Conservation (phyloP, 208 protist species). For the Crithidia thermophila region DNA sequence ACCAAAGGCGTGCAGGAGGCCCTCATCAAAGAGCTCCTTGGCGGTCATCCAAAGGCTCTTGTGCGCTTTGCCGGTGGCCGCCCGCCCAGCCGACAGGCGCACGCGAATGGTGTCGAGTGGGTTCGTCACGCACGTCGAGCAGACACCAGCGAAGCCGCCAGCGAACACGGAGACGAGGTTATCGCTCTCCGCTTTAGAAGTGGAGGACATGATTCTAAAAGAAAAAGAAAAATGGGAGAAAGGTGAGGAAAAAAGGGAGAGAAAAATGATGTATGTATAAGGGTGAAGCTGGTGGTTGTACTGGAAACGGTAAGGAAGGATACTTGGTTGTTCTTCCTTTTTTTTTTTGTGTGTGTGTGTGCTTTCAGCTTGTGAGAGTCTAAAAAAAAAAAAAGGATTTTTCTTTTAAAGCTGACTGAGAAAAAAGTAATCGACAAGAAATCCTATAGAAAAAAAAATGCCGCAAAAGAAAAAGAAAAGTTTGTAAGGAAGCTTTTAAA, state of each 20-base stretch:
- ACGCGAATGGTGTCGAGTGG: constrained; percentile 91
- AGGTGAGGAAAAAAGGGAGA: constrained; percentile 1
- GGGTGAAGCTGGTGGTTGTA: too few species aligned
- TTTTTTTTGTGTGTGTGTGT: too few species aligned
- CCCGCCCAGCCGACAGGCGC: constrained; percentile 68
- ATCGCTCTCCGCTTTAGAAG: constrained; percentile 27
- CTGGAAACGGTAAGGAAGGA: not conserved
- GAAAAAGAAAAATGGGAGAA: constrained; percentile 7
- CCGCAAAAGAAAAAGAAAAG: not conserved
- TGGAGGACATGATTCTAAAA: constrained; percentile 20
- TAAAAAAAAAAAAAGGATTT: constrained; percentile 14
- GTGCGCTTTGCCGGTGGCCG: constrained; percentile 77
- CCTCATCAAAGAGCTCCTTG: constrained; percentile 68
- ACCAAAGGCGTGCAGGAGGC: constrained; percentile 74
- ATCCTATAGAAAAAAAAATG: too few species aligned
- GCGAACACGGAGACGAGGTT: constrained; percentile 75
- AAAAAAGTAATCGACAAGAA: too few species aligned
- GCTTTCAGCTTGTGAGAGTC: too few species aligned
- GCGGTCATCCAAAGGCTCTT: constrained; percentile 77
- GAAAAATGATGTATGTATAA: not conserved
- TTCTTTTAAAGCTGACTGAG: too few species aligned
- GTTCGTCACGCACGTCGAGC: constrained; percentile 89
- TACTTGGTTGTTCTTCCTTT: too few species aligned
- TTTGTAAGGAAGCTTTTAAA: too few species aligned
- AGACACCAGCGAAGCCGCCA: constrained; percentile 86